These are phyloP conservation scores for Scedosporium apiospermum DNA, from an alignment of 2,329 filamentous ascomycete genomes.

Conservation along the genomic window DNA sequence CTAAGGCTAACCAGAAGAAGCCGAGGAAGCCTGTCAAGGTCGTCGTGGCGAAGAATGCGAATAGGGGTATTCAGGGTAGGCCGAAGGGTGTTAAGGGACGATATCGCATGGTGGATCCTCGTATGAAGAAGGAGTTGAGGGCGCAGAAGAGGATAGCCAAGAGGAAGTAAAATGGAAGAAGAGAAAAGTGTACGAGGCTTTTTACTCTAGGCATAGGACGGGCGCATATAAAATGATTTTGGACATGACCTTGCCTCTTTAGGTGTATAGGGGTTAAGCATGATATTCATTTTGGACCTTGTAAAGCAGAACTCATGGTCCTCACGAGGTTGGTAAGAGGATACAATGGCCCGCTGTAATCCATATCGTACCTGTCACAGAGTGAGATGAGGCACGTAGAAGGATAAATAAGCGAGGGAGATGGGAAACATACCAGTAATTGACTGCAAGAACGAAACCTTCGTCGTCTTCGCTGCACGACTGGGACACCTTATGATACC, in stretches of 20 bases:
- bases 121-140: conserved; percentile 93
- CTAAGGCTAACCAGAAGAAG: conserved; percentile 77
- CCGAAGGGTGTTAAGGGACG: conserved; percentile 89
- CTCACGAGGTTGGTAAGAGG: conserved; percentile 48
- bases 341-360: conserved; percentile 62
- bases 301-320: conserved; percentile 17
- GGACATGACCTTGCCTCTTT: conserved; percentile 7
- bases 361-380: conserved; percentile 64
- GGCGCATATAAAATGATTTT: conserved; percentile 9
- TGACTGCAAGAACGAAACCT: conserved; percentile 67
- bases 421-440: conserved; percentile 56
- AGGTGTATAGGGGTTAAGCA: background rate
- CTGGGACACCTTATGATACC: conserved; percentile 75
- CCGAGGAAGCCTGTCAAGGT: conserved; percentile 74
- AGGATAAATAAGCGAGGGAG: background rate
- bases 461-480: conserved; percentile 57
- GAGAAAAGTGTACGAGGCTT: conserved; percentile 8
- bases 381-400: background rate
- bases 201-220: background rate
- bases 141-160: conserved; percentile 72
- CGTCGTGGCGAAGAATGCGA: conserved; percentile 77
- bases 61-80: conserved; percentile 76
- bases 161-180: conserved; percentile 36
- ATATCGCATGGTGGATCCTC: conserved; percentile 93
- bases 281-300: background rate